Conservation (phyloP, 257 asterid genomes). For the Primulina tabacum region DNA sequence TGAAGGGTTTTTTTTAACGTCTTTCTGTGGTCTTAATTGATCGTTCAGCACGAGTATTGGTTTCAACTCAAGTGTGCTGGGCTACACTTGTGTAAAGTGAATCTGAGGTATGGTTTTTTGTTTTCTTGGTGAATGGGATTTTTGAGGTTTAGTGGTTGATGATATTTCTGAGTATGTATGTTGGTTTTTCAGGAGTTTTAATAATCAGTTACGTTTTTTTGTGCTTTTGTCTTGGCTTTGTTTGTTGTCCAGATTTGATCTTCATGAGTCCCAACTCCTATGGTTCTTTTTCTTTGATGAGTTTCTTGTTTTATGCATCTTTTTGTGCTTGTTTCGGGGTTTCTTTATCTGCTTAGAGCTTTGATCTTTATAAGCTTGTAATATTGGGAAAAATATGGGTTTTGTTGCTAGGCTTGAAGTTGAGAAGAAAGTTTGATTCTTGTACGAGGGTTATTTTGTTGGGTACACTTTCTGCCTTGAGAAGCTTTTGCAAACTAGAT, state of each 20-base stretch:
- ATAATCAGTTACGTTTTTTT: not conserved
- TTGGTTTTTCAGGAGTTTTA: not conserved
- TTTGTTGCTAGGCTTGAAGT: conserved; percentile 15
- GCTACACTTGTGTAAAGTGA: not conserved
- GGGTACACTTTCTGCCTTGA: conserved; percentile 20
- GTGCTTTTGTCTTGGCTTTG: conserved; percentile 1
- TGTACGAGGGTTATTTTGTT: conserved; percentile 16
- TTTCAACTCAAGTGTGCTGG: conserved; percentile 1
- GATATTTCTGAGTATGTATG: not conserved
- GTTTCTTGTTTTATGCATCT: conserved; percentile 20
- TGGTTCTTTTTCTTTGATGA: conserved; percentile 7
- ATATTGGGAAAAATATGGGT: conserved; percentile 16
- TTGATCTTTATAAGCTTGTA: conserved; percentile 19
- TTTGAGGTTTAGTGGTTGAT: not conserved
- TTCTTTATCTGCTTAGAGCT: conserved; percentile 22
- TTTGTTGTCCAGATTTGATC: conserved; percentile 7
- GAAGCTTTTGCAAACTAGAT: conserved; percentile 24
- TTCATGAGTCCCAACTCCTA: not conserved
- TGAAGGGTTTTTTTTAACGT: not conserved
- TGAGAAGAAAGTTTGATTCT: conserved; percentile 3
- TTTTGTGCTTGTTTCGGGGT: conserved; percentile 22
- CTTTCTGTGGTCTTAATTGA: not conserved
- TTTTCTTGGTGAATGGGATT: conserved; percentile 13
- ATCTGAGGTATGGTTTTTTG: conserved; percentile 5
- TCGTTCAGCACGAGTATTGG: conserved; percentile 1